phyloP scores from a whole-genome alignment of 2,329 filamentous ascomycete genomes.

The Ceratocystis alfenasii region DNA sequence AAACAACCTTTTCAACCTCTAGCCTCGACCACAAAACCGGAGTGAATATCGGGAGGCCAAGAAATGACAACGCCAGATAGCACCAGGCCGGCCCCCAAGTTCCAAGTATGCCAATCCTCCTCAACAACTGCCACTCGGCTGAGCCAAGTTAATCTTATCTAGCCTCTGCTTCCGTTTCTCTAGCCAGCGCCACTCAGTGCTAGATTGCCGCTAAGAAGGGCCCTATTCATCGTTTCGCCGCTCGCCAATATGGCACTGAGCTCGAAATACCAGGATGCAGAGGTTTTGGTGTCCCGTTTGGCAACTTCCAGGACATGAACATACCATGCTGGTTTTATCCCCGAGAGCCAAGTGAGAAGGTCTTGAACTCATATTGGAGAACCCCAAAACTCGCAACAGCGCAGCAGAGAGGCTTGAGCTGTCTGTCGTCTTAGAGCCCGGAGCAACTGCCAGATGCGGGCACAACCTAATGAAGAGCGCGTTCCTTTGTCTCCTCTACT shows the following conservation, averaged over 20 bases:
- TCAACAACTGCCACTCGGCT: constrained; percentile 3
- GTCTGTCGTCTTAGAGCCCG: not conserved
- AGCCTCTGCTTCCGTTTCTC: not conserved
- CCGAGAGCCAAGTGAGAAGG: not conserved
- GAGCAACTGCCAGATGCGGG: not conserved
- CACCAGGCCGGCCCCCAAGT: not conserved
- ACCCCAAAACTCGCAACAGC: not conserved
- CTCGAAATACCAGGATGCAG: not conserved
- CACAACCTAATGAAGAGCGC: not conserved
- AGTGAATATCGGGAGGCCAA: not conserved
- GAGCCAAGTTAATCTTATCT: not conserved
- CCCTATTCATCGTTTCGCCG: not conserved
- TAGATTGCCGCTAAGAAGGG: not conserved
- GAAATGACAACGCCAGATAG: not conserved
- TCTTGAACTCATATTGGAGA: not conserved
- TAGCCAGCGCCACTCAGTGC: not conserved
- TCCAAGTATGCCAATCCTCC: not conserved
- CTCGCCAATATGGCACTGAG: not conserved
- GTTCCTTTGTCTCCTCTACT: constrained; percentile 8
- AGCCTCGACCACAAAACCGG: not conserved
- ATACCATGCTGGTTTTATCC: not conserved
- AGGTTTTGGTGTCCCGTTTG: not conserved
- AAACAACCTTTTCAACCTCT: not conserved
- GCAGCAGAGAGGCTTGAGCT: not conserved
- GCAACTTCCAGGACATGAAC: not conserved